Evolutionary conservation across 1,284 basidiomycete genomes (phyloP), one percentile per base, ranked within the genome.

Genomic region (Ustilago curta): DNA sequence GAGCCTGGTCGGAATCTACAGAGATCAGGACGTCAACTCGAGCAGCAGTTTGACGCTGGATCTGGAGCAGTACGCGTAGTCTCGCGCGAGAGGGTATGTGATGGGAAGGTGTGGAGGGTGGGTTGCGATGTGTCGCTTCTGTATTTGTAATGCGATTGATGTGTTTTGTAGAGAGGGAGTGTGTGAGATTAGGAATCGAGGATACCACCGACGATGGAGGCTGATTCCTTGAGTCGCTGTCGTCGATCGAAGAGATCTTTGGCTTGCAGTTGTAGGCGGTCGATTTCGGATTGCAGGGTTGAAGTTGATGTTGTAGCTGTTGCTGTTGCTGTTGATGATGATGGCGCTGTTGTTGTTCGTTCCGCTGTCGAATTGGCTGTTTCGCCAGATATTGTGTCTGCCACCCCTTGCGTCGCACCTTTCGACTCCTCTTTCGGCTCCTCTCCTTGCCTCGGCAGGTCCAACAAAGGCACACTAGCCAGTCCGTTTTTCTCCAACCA

Each of bases 1-100:
- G 81, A 93, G 93, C 1, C 87, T 98, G 45, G 94, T 97, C 43
- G 95, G 95, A 8, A 94, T 97, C 49, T 95, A 94, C 85, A 89
- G 95, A 21, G 93, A 97, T 83, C 94, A 97, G 82, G 93, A 94
- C 16, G 89, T 93, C 73, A 96, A 97, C 81, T 94, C 93, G 78
- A 95, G 93, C 21, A 88, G 91, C 54, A 93, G 92, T 18, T 85
- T 97, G 76, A 97, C 94, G 2, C 87, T 97, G 54, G 94, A 97
- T 86, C 92, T 96, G 9, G 83, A 85, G 56, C 75, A 81, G 69
- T 85, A 85, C 59, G 76, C 75, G 2, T 79, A 54, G 43, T 37
- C 3, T 18, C 21, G 48, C 8, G 19, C 3, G 8, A 27, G 23
- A 16, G 23, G 14, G 25, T 16, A 25, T 21, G 14, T 25, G 19